Evolutionary conservation across 352 stramenopile species (phyloP), one percentile per base, ranked within the genome.

Genomic region (Phytophthora fragariaefolia): DNA sequence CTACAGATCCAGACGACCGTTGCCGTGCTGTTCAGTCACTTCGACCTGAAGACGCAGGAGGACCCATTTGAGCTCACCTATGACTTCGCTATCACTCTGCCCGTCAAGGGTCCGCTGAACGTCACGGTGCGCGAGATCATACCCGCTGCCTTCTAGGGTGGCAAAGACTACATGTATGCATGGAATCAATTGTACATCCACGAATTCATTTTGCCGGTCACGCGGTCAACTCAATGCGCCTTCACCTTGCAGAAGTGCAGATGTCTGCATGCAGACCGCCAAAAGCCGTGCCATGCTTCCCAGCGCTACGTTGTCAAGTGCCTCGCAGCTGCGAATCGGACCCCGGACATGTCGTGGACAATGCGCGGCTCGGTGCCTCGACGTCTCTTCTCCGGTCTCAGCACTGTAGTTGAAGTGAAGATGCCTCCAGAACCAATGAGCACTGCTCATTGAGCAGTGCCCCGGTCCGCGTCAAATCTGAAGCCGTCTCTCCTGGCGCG

Each of bases 1-100:
- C 63, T 86, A 10, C 63, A 87, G 55, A 79, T 87, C 47, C 80
- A 87, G 63, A 74, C 77, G 2, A 67, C 70, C 28, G 48, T 83
- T 24, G 71, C 76, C 4, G 55, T 69, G 18, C 54, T 85, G 22
- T 67, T 86, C 27, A 79, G 58, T 45, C 69, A 70, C 30, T 82
- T 89, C 30, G 55, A 75, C 17, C 46, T 89, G n/a, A 36, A 71
- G 40, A 75, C 63, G 9, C 9, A 49, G 13, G 47, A 74, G 28
- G 58, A 79, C 30, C 67, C 71, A 40, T 71, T 73, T 59, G 38
- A 64, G 28, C 57, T 82, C 51, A 80, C 67, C 17, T 85, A 79
- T 52, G 77, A 73, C n/a, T 61, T 71, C 18, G 71, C 73, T 43
- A 58, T 82, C 23, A 60, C 68, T 3, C 47, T 82, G 2, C 71